Evolutionary conservation across 1,284 basidiomycete genomes (phyloP).

Genomic region (Pterulicium gracile): DNA sequence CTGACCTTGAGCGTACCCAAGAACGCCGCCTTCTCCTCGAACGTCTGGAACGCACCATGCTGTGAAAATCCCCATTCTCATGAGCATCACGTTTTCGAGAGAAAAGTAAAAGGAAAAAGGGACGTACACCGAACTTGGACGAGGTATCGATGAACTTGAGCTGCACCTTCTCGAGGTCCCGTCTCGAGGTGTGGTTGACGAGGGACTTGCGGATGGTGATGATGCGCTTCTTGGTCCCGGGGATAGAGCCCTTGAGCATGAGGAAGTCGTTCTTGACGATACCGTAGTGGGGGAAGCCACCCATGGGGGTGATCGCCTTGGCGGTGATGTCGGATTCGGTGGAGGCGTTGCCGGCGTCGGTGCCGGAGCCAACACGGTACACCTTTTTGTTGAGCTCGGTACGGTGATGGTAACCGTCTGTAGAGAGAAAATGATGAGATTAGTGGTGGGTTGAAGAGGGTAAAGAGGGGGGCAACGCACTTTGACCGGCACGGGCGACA

Average conservation of each 20-base stretch:
- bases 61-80: conserved; percentile 28
- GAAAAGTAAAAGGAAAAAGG: neutral
- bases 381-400: conserved; percentile 99
- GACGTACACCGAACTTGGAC: conserved; percentile 83
- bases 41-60: conserved; percentile 94
- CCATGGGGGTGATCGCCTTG: conserved; percentile 96
- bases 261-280: conserved; percentile 98
- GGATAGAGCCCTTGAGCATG: conserved; percentile 90
- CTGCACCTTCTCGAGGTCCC: conserved; percentile 91
- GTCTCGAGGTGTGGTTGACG: conserved; percentile 80
- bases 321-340: conserved; percentile 91
- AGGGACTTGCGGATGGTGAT: conserved; percentile 86
- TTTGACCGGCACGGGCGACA: conserved; percentile 99
- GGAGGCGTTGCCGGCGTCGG: conserved; percentile 78
- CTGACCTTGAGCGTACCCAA: conserved; percentile 78
- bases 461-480: conserved; percentile 29
- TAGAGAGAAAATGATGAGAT: conserved; percentile 11
- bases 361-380: conserved; percentile 87
- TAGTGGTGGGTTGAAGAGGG: conserved; percentile 2
- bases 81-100: conserved; percentile 8
- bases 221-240: conserved; percentile 97
- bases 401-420: conserved; percentile 98
- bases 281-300: conserved; percentile 99
- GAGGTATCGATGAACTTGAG: conserved; percentile 99
- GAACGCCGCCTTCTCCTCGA: conserved; percentile 93